Evolutionary conservation across 306 rosid genomes (phyloP), one percentile per base, ranked within the genome.

Genomic region (Chamaecrista fasciculata): DNA sequence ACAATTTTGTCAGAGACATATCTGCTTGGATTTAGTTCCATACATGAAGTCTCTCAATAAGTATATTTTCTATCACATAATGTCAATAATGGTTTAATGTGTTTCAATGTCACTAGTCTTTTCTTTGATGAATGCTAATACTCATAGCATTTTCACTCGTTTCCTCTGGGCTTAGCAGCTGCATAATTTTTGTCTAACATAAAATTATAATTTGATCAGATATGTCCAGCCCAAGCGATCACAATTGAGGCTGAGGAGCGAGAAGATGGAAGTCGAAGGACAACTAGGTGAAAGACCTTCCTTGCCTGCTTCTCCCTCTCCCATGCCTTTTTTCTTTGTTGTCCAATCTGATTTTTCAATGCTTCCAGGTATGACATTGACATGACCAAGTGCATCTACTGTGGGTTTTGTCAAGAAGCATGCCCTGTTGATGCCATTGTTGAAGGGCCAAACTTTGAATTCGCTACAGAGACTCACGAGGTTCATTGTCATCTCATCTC

Each of bases 361-460:
- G 40, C 68, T 74, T 85, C 75, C 85, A 94, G 98, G 89, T 94
- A 94, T 47, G 99, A 94, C 71, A 94, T 94, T 87, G 99, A 94
- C 88, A 94, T 94, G 99, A 94, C 99, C 80, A 94, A 94, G 86
- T 94, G 99, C 87, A 94, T 94, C 82, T 94, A 91, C 71, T 94
- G 99, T 81, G 99, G 99, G 62, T 91, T 94, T 81, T 94, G 99
- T 84, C 99, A 94, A 91, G 99, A 94, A 85, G 99, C 99, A 21
- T 94, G 99, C 81, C 99, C 99, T 18, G 99, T 94, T 72, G 99
- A 94, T 83, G 99, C 99, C 74, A 94, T 94, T 73, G 99, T 94
- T 43, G 99, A 94, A 83, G 99, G 99, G 34, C 99, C 99, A 28
- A 94, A 94, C 89, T 94, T 94, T 36, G 99, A 94, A 61, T 94